Conservation (phyloP, 495 filamentous ascomycete genomes). For the Aspergillus haitiensis region DNA sequence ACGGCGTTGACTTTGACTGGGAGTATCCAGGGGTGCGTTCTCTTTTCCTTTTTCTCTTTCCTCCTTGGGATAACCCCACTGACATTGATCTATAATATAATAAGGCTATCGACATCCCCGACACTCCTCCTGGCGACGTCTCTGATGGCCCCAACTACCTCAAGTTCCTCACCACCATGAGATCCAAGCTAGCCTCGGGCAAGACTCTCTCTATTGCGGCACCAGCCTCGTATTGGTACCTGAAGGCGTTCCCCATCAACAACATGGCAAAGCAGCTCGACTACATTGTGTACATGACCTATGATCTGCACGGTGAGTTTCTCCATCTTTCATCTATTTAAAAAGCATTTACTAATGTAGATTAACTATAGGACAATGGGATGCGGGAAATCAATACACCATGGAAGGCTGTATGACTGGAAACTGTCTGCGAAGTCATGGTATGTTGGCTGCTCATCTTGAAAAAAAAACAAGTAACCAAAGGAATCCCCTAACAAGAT, state of each 20-base stretch:
- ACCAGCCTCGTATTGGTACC: constrained; percentile 19
- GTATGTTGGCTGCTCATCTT: no score
- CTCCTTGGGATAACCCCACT: not conserved
- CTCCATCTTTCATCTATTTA: not conserved
- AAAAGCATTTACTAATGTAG: no score
- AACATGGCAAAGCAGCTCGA: not conserved
- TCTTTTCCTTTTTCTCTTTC: not conserved
- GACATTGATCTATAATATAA: not conserved
- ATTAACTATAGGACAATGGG: no score
- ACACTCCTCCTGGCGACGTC: constrained; percentile 32
- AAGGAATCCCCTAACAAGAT: no score
- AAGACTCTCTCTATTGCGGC: constrained; percentile 23
- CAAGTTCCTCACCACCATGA: constrained; percentile 23
- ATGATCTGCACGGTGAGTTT: constrained; percentile 29
- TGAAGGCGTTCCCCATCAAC: not conserved
- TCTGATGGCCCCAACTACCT: constrained; percentile 28
- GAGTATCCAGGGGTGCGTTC: constrained; percentile 16
- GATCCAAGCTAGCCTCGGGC: not conserved
- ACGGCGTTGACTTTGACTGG: constrained; percentile 13
- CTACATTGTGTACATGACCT: not conserved
- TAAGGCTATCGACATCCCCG: constrained; percentile 39
- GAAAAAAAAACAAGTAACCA: no score
- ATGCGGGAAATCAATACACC: no score
- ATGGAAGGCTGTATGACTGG: no score
- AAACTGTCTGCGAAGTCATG: no score